A percentile compares a stretch with the other conserved stretches of the same genome.
Conservation (phyloP, 805 yeast genomes). For the Lipomyces sp. region DNA sequence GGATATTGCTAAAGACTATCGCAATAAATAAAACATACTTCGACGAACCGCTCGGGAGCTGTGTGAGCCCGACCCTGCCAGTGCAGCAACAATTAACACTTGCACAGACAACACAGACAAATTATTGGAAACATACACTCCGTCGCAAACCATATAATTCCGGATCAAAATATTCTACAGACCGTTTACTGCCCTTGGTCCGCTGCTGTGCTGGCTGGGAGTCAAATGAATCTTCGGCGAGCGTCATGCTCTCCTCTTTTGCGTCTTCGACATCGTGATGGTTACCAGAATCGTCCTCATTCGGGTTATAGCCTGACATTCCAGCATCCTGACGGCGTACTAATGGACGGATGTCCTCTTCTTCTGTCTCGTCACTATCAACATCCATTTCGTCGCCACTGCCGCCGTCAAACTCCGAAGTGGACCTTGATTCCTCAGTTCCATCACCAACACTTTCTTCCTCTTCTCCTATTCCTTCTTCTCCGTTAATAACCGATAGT, state of each 20-base stretch:
- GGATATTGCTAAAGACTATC: not conserved
- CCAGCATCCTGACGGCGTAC: not conserved
- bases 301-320: not conserved
- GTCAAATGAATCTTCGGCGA: not conserved
- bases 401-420: constrained; percentile 15
- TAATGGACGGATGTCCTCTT: constrained; percentile 24
- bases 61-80: constrained; percentile 42
- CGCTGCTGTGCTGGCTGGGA: not conserved
- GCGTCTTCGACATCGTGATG: not conserved
- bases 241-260: not conserved
- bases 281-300: not conserved
- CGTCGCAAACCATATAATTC: constrained; percentile 52
- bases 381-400: constrained; percentile 23
- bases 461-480: constrained; percentile 7
- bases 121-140: constrained; percentile 38
- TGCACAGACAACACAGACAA: not conserved
- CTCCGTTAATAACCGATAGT: constrained; percentile 20
- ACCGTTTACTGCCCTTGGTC: constrained; percentile 9
- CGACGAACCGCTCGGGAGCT: constrained; percentile 42
- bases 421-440: constrained; percentile 12
- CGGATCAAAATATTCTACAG: constrained; percentile 41
- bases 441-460: constrained; percentile 9
- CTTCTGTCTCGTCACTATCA: constrained; percentile 35
- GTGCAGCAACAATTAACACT: not conserved
- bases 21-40: constrained; percentile 10